Percentiles rank a stretch among this genome's conserved stretches.
Evolutionary conservation across 768 basidiomycete species (phyloP).

Genomic region (Psilocybe tampanensis): DNA sequence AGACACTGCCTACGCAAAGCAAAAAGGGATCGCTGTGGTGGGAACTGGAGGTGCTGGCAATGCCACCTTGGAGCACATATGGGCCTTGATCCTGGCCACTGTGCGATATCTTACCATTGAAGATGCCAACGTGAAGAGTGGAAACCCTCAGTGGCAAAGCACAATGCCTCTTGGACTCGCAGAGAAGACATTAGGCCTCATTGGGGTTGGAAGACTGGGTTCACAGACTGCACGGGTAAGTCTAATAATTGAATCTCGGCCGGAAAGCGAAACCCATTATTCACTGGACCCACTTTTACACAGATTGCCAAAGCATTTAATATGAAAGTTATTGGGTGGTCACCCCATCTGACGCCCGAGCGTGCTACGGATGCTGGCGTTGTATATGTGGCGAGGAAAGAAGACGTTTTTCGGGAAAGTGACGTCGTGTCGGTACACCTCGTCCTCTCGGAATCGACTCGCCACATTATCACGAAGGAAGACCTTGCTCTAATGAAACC

Average conservation of each 20-base stretch:
- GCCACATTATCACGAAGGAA: constrained; percentile 45
- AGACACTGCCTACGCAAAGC: constrained; percentile 46
- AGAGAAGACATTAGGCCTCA: constrained; percentile 59
- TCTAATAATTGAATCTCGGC: neutral
- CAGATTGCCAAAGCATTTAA: constrained; percentile 62
- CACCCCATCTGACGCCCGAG: constrained; percentile 61
- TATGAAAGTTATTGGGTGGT: constrained; percentile 67
- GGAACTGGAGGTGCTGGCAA: constrained; percentile 48
- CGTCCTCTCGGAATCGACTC: constrained; percentile 53
- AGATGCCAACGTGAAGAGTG: constrained; percentile 45
- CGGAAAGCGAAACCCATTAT: neutral
- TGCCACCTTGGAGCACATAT: constrained; percentile 64
- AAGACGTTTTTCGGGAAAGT: constrained; percentile 51
- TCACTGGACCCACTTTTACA: neutral
- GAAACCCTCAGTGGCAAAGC: constrained; percentile 56
- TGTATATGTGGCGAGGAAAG: constrained; percentile 49
- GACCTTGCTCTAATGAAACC: constrained; percentile 60
- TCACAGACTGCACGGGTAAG: constrained; percentile 48
- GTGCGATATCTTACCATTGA: constrained; percentile 52
- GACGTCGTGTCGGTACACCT: constrained; percentile 68
- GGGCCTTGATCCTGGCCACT: constrained; percentile 59
- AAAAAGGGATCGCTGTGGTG: constrained; percentile 52
- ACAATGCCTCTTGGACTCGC: constrained; percentile 49
- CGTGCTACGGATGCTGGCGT: constrained; percentile 55
- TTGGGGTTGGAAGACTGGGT: constrained; percentile 66